A percentile compares a stretch with the other conserved stretches of the same genome.
phyloP scores from a whole-genome alignment of 345 rosid genomes.

The Pistacia atlantica region DNA sequence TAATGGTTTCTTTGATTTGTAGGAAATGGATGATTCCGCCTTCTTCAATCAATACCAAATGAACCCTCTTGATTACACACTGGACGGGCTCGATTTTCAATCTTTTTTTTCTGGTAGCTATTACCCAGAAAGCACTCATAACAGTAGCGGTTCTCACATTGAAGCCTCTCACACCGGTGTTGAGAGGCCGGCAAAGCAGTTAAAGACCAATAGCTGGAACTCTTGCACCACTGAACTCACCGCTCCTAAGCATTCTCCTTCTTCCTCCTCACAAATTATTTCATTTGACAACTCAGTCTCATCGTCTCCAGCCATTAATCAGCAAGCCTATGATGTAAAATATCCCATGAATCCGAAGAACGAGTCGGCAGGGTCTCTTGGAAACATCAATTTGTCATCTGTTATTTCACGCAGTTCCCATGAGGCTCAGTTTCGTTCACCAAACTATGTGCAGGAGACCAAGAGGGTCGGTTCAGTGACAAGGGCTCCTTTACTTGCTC shows the following conservation, averaged over 20 bases:
- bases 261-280: conserved; percentile 43
- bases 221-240: conserved; percentile 25
- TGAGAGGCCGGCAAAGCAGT: conserved; percentile 40
- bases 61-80: conserved; percentile 26
- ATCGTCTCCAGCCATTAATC: conserved; percentile 19
- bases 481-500: conserved; percentile 49
- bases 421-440: conserved; percentile 7
- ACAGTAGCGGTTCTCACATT: not conserved
- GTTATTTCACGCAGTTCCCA: conserved; percentile 6
- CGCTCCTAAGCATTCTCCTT: conserved; percentile 29
- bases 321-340: conserved; percentile 14
- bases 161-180: conserved; percentile 2
- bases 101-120: conserved; percentile 25
- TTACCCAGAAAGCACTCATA: conserved; percentile 14
- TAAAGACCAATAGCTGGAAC: conserved; percentile 34
- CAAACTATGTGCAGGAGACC: conserved; percentile 15
- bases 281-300: conserved; percentile 42
- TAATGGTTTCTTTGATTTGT: not conserved
- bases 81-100: conserved; percentile 35
- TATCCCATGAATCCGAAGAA: conserved; percentile 22
- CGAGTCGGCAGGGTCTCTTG: conserved; percentile 16
- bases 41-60: conserved; percentile 29
- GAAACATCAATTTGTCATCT: conserved; percentile 6
- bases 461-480: conserved; percentile 22
- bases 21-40: conserved; percentile 42